phyloP scores from a whole-genome alignment of 2,329 filamentous ascomycete species.

The Penicillium hordei region DNA sequence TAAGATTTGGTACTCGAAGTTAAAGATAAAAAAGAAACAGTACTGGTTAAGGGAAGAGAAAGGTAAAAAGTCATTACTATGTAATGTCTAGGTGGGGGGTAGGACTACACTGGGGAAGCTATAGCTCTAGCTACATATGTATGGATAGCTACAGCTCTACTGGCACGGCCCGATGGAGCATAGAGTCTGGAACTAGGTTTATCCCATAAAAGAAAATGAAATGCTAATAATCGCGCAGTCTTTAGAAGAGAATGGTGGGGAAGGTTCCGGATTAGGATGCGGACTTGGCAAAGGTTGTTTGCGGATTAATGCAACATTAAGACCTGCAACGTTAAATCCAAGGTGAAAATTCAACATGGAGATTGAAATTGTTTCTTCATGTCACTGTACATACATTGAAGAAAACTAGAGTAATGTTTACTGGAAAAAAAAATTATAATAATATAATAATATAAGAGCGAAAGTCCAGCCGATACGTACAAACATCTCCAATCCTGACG shows the following conservation, averaged over 20 bases:
- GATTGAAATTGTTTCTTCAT: background rate
- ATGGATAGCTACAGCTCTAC: background rate
- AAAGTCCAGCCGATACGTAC: background rate
- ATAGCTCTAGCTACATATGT: background rate
- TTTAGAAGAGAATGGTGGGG: background rate
- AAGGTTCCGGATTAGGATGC: background rate
- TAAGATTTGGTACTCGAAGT: background rate
- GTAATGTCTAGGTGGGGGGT: background rate
- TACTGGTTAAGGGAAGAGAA: background rate
- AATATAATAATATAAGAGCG: constrained; percentile 8
- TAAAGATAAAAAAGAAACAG: background rate
- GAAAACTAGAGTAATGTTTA: constrained; percentile 14
- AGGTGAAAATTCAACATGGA: background rate
- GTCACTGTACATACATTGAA: constrained; percentile 2
- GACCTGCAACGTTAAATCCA: background rate
- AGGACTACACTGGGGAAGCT: background rate
- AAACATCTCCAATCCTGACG: background rate
- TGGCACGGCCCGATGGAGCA: background rate
- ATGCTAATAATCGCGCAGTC: background rate
- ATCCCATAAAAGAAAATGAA: background rate
- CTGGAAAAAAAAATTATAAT: background rate
- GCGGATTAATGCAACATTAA: background rate
- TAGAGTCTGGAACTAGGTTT: background rate
- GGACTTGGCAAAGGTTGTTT: background rate
- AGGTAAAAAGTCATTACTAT: background rate